Evolutionary conservation across 78 protist genomes (phyloP).

Genomic region (Cavenderia fasciculata): DNA sequence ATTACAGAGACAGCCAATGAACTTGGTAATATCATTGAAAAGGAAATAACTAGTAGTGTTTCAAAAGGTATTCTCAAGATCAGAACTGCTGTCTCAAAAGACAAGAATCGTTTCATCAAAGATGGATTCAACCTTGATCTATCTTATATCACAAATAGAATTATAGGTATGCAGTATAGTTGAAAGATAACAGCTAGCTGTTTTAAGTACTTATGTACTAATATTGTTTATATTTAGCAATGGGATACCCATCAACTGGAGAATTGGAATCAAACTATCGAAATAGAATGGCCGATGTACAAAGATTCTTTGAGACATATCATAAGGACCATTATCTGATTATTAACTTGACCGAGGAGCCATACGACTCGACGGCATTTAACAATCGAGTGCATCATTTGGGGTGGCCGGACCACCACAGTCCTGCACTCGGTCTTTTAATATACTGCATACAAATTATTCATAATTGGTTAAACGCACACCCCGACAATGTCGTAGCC

Average conservation of each 20-base stretch:
- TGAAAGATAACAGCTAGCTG: background rate
- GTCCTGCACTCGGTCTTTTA: constrained; percentile 64
- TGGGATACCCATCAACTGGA: constrained; percentile 60
- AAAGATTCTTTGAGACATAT: constrained; percentile 36
- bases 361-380: constrained; percentile 1
- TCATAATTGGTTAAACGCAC: constrained; percentile 54
- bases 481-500: constrained; percentile 50
- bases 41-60: background rate
- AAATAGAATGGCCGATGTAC: constrained; percentile 60
- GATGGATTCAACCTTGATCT: constrained; percentile 72
- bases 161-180: constrained; percentile 43
- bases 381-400: constrained; percentile 24
- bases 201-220: background rate
- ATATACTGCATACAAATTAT: constrained; percentile 54
- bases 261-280: constrained; percentile 4
- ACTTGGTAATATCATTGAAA: background rate
- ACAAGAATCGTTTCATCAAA: constrained; percentile 51
- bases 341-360: constrained; percentile 63
- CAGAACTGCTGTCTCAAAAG: constrained; percentile 66
- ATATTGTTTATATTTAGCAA: constrained; percentile 2
- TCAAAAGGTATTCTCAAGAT: constrained; percentile 3
- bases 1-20: background rate
- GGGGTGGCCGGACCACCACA: constrained; percentile 67
- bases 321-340: constrained; percentile 56
- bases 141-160: constrained; percentile 68